These are phyloP conservation scores for Huiozyma sinensis DNA, from an alignment of 805 yeast genomes.

Conservation along the genomic window DNA sequence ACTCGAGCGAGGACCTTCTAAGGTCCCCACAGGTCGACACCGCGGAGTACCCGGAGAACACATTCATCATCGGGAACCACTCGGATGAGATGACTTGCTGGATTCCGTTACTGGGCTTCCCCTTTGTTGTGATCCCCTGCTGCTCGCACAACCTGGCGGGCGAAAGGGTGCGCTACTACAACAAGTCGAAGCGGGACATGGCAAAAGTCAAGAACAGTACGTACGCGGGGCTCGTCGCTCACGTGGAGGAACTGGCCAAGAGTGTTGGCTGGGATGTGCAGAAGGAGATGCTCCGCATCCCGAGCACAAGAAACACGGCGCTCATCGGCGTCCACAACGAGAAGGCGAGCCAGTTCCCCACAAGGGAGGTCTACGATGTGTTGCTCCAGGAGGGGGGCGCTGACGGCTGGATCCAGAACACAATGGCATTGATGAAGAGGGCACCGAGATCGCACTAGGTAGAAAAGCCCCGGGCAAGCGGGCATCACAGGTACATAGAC, in stretches of 20 bases:
- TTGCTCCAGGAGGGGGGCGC: conserved; percentile 78
- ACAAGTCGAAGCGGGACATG: conserved; percentile 22
- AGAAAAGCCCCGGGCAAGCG: no score
- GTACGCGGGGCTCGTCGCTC: conserved; percentile 79
- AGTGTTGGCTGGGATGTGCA: conserved; percentile 76
- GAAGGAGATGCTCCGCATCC: conserved; percentile 81
- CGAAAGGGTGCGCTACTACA: conserved; percentile 53
- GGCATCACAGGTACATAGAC: no score
- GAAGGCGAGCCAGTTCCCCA: conserved; percentile 17
- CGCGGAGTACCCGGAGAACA: conserved; percentile 55
- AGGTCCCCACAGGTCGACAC: conserved; percentile 46
- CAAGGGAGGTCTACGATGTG: conserved; percentile 43
- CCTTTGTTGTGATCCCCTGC: conserved; percentile 89
- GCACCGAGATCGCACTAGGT: conserved; percentile 63
- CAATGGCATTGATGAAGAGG: conserved; percentile 58
- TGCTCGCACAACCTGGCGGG: conserved; percentile 87
- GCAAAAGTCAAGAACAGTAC: conserved; percentile 37
- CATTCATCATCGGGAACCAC: conserved; percentile 88
- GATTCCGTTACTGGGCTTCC: conserved; percentile 81
- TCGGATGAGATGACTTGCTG: conserved; percentile 93
- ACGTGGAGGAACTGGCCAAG: conserved; percentile 58
- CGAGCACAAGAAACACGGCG: conserved; percentile 90
- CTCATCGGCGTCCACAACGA: conserved; percentile 53
- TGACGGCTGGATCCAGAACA: conserved; percentile 78
- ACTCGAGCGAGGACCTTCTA: conserved; percentile 32